These are phyloP conservation scores for Fusarium haematococcum DNA, from an alignment of 2,329 filamentous ascomycete genomes.

Conservation along the genomic window DNA sequence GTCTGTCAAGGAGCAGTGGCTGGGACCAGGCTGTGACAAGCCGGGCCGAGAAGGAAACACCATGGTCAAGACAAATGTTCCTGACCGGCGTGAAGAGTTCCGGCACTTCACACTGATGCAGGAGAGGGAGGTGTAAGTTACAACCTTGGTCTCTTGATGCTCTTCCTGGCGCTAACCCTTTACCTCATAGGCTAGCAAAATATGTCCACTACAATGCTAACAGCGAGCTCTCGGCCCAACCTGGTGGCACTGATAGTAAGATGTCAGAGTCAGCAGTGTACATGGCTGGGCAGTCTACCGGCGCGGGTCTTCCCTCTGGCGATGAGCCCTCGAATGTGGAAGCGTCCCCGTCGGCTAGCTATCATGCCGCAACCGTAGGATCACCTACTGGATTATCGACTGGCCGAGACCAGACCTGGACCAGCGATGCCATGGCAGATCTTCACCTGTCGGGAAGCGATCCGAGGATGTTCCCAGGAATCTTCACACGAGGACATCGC, in stretches of 20 bases:
- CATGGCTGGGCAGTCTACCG: conserved; percentile 12
- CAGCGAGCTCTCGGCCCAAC: conserved; percentile 31
- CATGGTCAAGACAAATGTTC: conserved; percentile 96
- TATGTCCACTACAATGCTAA: conserved; percentile 54
- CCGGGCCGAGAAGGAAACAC: conserved; percentile 88
- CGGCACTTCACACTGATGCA: conserved; percentile 86
- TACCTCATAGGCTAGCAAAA: conserved; percentile 53
- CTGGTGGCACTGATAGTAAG: conserved; percentile 23
- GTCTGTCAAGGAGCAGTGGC: conserved; percentile 89
- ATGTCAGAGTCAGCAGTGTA: conserved; percentile 34
- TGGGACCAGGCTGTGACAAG: conserved; percentile 81
- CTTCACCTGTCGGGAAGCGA: conserved; percentile 68
- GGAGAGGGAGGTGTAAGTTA: conserved; percentile 83
- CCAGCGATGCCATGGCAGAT: conserved; percentile 55
- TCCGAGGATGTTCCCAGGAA: conserved; percentile 78
- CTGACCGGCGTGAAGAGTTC: conserved; percentile 91
- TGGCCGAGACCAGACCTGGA: conserved; percentile 51
- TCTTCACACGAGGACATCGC: conserved; percentile 66
- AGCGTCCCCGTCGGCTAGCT: conserved; percentile 15
- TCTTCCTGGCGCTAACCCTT: conserved; percentile 2
- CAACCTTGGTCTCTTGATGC: neutral
- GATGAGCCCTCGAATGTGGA: conserved; percentile 22
- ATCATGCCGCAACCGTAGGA: conserved; percentile 29
- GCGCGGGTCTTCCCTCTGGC: neutral
- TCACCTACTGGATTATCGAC: conserved; percentile 35